Percentiles rank a stretch among this genome's conserved stretches.
Conservation (phyloP, 2,329 filamentous ascomycete genomes). For the Immersiporthe knoxdaviesiana region DNA sequence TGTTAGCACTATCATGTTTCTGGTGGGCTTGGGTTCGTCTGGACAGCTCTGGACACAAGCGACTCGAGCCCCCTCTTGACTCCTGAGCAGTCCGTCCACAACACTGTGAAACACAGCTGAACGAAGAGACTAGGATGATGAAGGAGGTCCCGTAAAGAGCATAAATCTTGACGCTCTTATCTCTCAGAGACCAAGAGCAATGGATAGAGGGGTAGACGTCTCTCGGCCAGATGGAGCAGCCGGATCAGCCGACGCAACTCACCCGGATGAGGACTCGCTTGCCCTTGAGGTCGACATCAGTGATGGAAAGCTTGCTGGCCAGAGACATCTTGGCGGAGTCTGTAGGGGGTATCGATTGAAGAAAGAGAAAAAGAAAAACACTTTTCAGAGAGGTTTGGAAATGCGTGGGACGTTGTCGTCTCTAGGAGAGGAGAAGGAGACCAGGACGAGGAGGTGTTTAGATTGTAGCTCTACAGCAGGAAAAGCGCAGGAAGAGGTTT, state of each 20-base stretch:
- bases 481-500: conserved; percentile 8
- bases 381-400: conserved; percentile 28
- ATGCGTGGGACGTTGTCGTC: conserved; percentile 13
- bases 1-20: conserved; percentile 31
- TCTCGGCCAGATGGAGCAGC: background rate
- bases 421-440: conserved; percentile 30
- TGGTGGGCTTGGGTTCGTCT: background rate
- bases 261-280: conserved; percentile 98
- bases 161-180: background rate
- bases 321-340: conserved; percentile 78
- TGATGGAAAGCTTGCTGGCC: conserved; percentile 96
- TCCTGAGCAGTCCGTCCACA: background rate
- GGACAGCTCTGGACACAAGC: background rate
- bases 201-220: background rate
- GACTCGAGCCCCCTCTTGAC: background rate
- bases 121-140: background rate
- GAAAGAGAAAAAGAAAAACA: background rate
- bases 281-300: conserved; percentile 94
- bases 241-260: conserved; percentile 46
- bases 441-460: background rate
- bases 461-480: conserved; percentile 16
- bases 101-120: background rate
- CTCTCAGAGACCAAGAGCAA: background rate
- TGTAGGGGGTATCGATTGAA: conserved; percentile 31
- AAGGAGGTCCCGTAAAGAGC: background rate